These are phyloP conservation scores for Pistacia vera DNA, from an alignment of 345 rosid species.

Conservation along the genomic window DNA sequence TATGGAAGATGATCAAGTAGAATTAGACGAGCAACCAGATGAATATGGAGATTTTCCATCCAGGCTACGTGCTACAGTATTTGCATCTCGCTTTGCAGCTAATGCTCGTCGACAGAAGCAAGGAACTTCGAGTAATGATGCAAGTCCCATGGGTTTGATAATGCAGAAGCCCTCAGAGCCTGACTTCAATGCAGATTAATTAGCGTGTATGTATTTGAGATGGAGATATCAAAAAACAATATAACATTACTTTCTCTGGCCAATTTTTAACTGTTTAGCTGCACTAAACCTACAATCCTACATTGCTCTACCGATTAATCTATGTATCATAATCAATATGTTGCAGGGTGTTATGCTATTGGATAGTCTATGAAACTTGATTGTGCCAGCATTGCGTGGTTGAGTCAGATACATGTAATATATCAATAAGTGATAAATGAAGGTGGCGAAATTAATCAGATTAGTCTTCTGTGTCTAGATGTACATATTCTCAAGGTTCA, in stretches of 20 bases:
- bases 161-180: slow-evolving; percentile 87
- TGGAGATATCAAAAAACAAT: not conserved
- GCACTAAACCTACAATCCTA: not conserved
- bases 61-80: slow-evolving; percentile 61
- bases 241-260: not conserved
- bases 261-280: not conserved
- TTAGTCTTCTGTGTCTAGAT: too few relatives aligned
- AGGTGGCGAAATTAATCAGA: too few relatives aligned
- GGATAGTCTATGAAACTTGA: too few relatives aligned
- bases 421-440: too few relatives aligned
- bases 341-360: too few relatives aligned
- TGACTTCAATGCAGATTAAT: slow-evolving; percentile 50
- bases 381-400: too few relatives aligned
- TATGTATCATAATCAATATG: too few relatives aligned
- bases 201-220: not conserved
- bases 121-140: slow-evolving; percentile 18
- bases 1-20: slow-evolving; percentile 33
- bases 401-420: too few relatives aligned
- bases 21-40: slow-evolving; percentile 22
- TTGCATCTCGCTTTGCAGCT: slow-evolving; percentile 78
- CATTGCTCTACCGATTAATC: too few relatives aligned
- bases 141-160: slow-evolving; percentile 33
- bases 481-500: too few relatives aligned
- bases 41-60: slow-evolving; percentile 25
- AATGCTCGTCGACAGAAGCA: slow-evolving; percentile 57